Conservation (phyloP, 2,329 filamentous ascomycete species). For the Phialophora verrucosa region DNA sequence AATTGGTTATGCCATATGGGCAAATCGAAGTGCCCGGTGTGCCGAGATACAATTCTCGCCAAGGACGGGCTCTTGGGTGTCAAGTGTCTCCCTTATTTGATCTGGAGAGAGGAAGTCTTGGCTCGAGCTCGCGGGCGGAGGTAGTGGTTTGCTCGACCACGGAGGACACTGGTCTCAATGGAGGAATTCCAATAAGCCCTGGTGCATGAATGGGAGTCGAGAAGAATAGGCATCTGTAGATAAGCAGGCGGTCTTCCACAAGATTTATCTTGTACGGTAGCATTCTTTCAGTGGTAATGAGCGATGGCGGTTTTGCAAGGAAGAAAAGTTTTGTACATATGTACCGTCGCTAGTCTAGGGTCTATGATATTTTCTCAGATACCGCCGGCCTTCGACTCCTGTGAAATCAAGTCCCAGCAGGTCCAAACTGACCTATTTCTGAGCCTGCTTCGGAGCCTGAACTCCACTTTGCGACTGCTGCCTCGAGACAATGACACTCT, state of each 20-base stretch:
- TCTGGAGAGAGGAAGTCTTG: not conserved
- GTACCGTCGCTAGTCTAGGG: not conserved
- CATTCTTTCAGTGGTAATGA: not conserved
- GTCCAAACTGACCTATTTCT: not conserved
- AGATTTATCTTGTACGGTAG: not conserved
- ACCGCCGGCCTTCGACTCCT: not conserved
- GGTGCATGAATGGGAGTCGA: not conserved
- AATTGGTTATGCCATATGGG: constrained; percentile 14
- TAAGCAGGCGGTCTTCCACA: too few relatives aligned
- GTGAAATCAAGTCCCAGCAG: not conserved
- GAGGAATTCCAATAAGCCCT: not conserved
- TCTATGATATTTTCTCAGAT: not conserved
- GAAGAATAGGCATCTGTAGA: not conserved
- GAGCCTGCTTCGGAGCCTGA: constrained; percentile 22
- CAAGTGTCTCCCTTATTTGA: not conserved
- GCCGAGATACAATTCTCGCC: constrained; percentile 18
- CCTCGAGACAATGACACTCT: constrained; percentile 21
- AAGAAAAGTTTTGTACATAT: not conserved
- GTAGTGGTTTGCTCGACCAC: not conserved
- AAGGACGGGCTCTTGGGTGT: constrained; percentile 4
- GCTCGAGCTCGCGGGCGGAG: not conserved
- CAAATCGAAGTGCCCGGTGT: constrained; percentile 13
- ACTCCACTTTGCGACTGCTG: constrained; percentile 9
- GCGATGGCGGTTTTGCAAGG: not conserved
- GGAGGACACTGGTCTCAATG: not conserved